Evolutionary conservation across 139 green algal genomes (phyloP).

Genomic region (Eudorina sp.): DNA sequence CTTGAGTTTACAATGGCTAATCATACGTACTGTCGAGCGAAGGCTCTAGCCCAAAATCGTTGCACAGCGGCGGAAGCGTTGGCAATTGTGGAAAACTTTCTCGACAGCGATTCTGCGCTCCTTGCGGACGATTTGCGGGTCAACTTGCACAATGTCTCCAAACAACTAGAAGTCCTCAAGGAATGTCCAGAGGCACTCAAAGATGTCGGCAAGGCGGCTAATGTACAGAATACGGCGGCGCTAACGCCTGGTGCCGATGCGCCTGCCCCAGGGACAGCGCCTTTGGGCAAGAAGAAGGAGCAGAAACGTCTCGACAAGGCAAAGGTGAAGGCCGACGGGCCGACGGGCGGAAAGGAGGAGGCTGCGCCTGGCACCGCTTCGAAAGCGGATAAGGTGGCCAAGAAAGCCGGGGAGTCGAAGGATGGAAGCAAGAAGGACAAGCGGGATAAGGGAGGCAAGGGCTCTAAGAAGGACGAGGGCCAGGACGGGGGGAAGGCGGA

Average conservation of each 20-base stretch:
- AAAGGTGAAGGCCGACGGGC: background rate
- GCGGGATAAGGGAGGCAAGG: background rate
- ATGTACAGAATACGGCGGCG: background rate
- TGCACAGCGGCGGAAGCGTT: background rate
- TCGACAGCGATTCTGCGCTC: background rate
- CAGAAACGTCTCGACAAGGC: background rate
- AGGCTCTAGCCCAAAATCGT: background rate
- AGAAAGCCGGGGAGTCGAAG: too few relatives aligned
- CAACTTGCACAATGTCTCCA: background rate
- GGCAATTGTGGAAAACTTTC: conserved; percentile 2
- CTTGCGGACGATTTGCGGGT: background rate
- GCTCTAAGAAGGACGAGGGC: background rate
- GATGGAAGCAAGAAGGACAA: background rate
- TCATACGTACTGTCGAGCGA: conserved; percentile 26
- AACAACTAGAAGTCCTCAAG: conserved; percentile 1
- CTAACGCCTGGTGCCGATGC: background rate
- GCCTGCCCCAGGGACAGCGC: background rate
- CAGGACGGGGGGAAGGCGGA: background rate
- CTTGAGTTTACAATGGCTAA: background rate
- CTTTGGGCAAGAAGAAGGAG: background rate
- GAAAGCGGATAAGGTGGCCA: too few relatives aligned
- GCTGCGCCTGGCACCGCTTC: too few relatives aligned
- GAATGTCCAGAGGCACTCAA: background rate
- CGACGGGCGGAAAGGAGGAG: background rate
- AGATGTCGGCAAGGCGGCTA: background rate